These are phyloP conservation scores for Picochlorum sp. DNA, from an alignment of 139 green algal species.

Conservation along the genomic window DNA sequence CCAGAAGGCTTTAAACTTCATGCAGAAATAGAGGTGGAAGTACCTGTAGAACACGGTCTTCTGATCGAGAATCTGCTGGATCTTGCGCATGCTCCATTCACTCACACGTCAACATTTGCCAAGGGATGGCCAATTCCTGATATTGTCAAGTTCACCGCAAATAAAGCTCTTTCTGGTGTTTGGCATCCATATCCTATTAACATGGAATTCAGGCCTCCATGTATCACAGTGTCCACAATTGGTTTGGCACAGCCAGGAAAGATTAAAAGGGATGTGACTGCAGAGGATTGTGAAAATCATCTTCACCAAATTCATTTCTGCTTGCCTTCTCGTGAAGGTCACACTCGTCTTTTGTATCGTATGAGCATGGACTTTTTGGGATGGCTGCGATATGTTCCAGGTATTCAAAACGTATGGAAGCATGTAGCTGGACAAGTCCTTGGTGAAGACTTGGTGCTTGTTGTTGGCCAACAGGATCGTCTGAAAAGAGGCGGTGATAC, in stretches of 20 bases:
- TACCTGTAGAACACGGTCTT: slow-evolving; percentile 96
- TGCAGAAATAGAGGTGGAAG: slow-evolving; percentile 74
- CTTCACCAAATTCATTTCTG: slow-evolving; percentile 97
- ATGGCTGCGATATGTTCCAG: slow-evolving; percentile 77
- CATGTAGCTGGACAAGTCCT: slow-evolving; percentile 73
- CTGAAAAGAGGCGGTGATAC: slow-evolving; percentile 78
- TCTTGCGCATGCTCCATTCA: slow-evolving; percentile 97
- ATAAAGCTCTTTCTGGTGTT: slow-evolving; percentile 50
- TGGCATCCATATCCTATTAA: slow-evolving; percentile 99
- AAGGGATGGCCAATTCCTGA: slow-evolving; percentile 89
- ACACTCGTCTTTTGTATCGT: slow-evolving; percentile 93
- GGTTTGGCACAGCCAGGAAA: slow-evolving; percentile 85
- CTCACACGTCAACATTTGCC: slow-evolving; percentile 94
- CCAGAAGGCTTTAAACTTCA: slow-evolving; percentile 73
- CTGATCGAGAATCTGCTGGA: slow-evolving; percentile 98
- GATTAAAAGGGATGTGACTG: slow-evolving; percentile 60
- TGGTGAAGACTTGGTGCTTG: slow-evolving; percentile 92
- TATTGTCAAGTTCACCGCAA: slow-evolving; percentile 57
- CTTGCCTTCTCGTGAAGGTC: slow-evolving; percentile 68
- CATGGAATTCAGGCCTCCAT: slow-evolving; percentile 94
- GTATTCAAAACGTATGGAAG: slow-evolving; percentile 82
- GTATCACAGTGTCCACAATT: slow-evolving; percentile 81
- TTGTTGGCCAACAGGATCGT: slow-evolving; percentile 91
- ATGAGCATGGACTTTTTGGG: slow-evolving; percentile 94
- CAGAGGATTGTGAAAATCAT: slow-evolving; percentile 74